Conservation (phyloP, 2,329 filamentous ascomycete genomes). For the Pseudocercospora musae region DNA sequence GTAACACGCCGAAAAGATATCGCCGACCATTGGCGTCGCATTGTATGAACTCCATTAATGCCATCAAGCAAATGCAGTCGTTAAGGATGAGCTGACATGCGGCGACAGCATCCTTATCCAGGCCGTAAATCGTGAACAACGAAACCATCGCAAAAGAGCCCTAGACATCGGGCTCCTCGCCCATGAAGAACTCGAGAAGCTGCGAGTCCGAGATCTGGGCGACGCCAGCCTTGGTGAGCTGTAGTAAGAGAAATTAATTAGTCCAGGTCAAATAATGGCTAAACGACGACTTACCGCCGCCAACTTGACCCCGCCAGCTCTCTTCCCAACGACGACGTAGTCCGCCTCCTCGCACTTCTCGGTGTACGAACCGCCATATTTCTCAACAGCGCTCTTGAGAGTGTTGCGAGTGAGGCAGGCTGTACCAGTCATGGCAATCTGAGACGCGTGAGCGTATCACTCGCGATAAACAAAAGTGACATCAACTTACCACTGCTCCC, state of each 20-base stretch:
- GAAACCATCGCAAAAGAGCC: background rate
- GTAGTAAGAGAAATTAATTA: background rate
- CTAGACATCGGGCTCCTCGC: background rate
- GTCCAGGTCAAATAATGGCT: background rate
- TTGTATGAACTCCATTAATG: background rate
- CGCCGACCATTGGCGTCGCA: slow-evolving; percentile 44
- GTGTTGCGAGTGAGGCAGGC: background rate
- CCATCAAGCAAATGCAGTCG: background rate
- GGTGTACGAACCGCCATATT: background rate
- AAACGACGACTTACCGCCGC: slow-evolving; percentile 1
- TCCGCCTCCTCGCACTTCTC: slow-evolving; percentile 1
- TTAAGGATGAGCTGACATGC: background rate
- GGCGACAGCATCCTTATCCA: background rate
- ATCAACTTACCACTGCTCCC: background rate
- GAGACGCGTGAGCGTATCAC: background rate
- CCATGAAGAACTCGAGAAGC: background rate
- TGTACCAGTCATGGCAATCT: slow-evolving; percentile 1
- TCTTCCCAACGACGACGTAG: slow-evolving; percentile 15
- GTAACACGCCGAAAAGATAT: slow-evolving; percentile 53
- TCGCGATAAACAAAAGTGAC: background rate
- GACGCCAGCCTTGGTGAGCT: background rate
- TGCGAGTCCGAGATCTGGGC: background rate
- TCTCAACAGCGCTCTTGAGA: background rate
- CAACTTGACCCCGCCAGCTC: slow-evolving; percentile 22
- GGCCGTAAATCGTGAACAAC: background rate